Evolutionary conservation across 2,329 filamentous ascomycete genomes (phyloP), one percentile per base, ranked within the genome.

Genomic region (Microcyclospora tardicrescens): DNA sequence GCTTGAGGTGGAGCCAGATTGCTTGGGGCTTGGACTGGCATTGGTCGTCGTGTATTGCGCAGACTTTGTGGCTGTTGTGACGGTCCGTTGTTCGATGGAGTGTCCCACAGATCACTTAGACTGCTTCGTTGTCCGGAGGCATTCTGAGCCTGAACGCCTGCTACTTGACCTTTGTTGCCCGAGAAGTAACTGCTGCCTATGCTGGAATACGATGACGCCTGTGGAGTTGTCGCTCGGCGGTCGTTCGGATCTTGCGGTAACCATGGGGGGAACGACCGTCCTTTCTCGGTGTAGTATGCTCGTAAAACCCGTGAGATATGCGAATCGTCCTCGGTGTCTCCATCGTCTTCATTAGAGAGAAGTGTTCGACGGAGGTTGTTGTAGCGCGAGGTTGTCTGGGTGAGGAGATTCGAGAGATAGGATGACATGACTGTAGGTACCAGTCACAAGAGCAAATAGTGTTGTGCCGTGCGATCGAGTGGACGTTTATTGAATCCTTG

Each of bases 251-350:
- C 84, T 5, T 84, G 79, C 6, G 87, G 85, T 6, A 96, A 78
- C 89, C 91, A 96, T 50, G 69, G 64, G 1, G 91, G 91, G 46
- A 87, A 82, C 2, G 77, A 71, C 15, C 79, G 78, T 50, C 81
- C 83, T 57, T 93, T 91, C 61, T 96, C 87, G 37, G 70, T 75
- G 69, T 98, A 96, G 71, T 96, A 94, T 52, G 78, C 81, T 53
- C 91, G 82, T 16, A 98, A 76, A 28, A 93, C 86, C 53, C 91
- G 84, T 63, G 84, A 93, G 55, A 96, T 82, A 66, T 96, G 86
- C 2, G 86, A 93, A 65, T 93, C 85, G 65, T 96, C 87, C 63
- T 93, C 66, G 38, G 67, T 69, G 56, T 71, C 67, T 53, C 68
- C 68, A 56, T 71, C 68, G 40, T 62, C 61, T 55, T 71, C 68